Base-by-base conservation (phyloP, 352 stramenopile genomes). In the Globisporangium parvum region DNA sequence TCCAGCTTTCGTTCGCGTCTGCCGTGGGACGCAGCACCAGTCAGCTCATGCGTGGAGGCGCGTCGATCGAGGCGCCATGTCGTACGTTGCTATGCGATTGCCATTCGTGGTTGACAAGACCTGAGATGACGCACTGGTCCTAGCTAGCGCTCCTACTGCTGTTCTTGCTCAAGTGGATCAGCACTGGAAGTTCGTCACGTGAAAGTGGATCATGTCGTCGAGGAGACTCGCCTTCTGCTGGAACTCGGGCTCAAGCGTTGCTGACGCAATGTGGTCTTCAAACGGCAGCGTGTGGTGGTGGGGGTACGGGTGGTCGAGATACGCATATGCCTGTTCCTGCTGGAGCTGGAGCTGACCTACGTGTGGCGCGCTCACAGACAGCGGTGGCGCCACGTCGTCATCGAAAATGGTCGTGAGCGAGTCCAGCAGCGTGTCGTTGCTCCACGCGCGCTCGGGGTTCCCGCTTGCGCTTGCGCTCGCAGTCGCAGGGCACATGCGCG, bases 171-270 rank as follows among this genome's bases (percentile, higher is more conserved):
- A 17, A 49, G 2, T 49, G 18, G 45, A 20, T 51, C 17, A 63
- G 50, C 63, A 76, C 26, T 64, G 46, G 37, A 76, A 53, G 52
- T 75, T 65, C 11, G 67, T 52, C 51, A 79, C 70, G 24, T 80
- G 71, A 52, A 77, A 80, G 55, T 70, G 69, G 59, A 80, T 69
- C 51, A 80, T 73, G 47, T 80, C 71, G 59, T 80, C 71, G 17
- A 80, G 55, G 54, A 80, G 67, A 53, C 53, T 73, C 44, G 35
- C 45, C 6, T 18, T 59, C 14, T 47, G 45, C 20, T 24, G 50
- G 28, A 52, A 28, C 39, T 42, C 45, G 28, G 63, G 47, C 35
- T 63, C n/a, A 39, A 9, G 35, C 39, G 24, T 35, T 48, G 21
- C 21, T 15, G 21, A 2, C 21, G 11, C 20, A 17, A n/a, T 21